phyloP scores from a whole-genome alignment of 257 asterid species.

The Paulownia fortunei region DNA sequence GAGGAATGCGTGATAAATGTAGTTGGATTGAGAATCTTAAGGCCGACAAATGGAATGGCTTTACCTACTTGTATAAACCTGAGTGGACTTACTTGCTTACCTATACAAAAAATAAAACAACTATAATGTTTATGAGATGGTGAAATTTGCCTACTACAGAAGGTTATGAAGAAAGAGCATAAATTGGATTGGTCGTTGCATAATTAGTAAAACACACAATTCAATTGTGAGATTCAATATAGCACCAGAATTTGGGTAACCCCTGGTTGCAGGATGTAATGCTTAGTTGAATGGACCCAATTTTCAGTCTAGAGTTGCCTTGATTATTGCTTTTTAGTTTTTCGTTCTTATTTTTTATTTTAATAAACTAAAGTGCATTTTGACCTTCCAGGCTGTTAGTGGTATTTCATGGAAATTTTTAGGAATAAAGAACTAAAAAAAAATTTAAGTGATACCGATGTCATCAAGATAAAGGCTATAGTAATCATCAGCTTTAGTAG shows the following conservation, averaged over 20 bases:
- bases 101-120: neutral
- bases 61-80: neutral
- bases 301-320: neutral
- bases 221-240: neutral
- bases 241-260: neutral
- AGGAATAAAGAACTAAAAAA: neutral
- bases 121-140: neutral
- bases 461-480: neutral
- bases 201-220: neutral
- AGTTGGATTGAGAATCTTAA: neutral
- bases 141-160: neutral
- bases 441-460: neutral
- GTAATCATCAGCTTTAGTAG: neutral
- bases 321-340: neutral
- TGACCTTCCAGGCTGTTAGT: neutral
- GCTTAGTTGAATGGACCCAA: neutral
- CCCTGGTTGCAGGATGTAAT: neutral
- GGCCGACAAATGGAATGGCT: neutral
- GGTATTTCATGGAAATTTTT: neutral
- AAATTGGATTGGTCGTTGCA: neutral
- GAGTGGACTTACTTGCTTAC: neutral
- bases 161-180: slow-evolving; percentile 7
- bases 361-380: neutral
- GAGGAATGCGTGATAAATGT: neutral
- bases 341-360: neutral